phyloP scores from a whole-genome alignment of 768 basidiomycete species.

The Strobilomyces dryophilus region DNA sequence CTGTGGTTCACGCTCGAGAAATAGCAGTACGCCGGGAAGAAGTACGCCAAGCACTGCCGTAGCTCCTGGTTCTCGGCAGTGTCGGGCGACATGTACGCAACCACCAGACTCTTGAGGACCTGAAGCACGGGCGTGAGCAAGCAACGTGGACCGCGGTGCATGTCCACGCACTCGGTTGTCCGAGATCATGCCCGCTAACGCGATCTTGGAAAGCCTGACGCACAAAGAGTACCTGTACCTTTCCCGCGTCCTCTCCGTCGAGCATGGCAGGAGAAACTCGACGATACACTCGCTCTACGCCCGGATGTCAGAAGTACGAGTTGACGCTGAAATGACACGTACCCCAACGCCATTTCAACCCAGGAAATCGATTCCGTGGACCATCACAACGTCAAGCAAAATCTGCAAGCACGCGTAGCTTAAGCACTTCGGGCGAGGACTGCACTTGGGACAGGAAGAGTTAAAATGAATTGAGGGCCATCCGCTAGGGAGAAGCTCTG shows the following conservation, averaged over 20 bases:
- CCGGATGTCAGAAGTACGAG: neutral
- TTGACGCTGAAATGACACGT: constrained; percentile 4
- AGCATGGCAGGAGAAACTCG: constrained; percentile 58
- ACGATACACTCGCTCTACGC: constrained; percentile 53
- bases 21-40: constrained; percentile 33
- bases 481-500: constrained; percentile 15
- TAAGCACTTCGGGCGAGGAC: constrained; percentile 57
- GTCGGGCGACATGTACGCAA: constrained; percentile 74
- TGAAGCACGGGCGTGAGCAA: constrained; percentile 11
- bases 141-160: no score
- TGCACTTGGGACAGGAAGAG: constrained; percentile 79
- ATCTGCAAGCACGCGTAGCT: constrained; percentile 48
- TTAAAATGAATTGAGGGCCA: constrained; percentile 55
- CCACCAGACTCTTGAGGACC: constrained; percentile 47
- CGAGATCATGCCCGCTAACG: constrained; percentile 69
- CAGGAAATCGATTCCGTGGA: constrained; percentile 67
- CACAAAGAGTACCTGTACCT: constrained; percentile 69
- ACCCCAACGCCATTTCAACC: constrained; percentile 38
- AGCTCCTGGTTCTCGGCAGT: constrained; percentile 79
- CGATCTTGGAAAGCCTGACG: constrained; percentile 82
- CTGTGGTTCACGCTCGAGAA: no score
- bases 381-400: constrained; percentile 78
- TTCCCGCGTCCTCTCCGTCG: constrained; percentile 50
- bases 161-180: constrained; percentile 56
- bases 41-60: constrained; percentile 81